Percentiles rank a stretch among this genome's conserved stretches.
Evolutionary conservation across 192 early-diverging fungal genomes (phyloP).

Genomic region (Coemansia sp.): DNA sequence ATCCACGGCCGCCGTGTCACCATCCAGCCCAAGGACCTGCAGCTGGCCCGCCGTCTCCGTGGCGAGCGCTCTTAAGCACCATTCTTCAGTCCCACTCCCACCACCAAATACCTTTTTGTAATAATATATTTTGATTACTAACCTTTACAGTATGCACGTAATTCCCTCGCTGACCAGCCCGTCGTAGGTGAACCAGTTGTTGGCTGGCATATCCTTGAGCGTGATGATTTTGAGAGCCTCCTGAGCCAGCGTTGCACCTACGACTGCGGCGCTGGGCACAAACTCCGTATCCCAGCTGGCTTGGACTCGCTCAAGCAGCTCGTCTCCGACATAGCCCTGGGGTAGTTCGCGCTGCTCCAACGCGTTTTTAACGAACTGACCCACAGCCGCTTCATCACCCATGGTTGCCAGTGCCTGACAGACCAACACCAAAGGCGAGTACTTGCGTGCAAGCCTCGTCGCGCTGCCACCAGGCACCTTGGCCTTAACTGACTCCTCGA

Average conservation of each 20-base stretch:
- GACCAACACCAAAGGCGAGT: slow-evolving; percentile 36
- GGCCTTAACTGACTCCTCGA: slow-evolving; percentile 12
- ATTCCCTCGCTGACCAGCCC: slow-evolving; percentile 58
- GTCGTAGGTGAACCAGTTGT: slow-evolving; percentile 78
- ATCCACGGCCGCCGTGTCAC: slow-evolving; percentile 99
- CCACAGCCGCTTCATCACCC: background rate
- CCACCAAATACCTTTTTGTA: background rate
- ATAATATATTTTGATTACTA: slow-evolving; percentile 1
- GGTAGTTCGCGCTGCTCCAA: slow-evolving; percentile 23
- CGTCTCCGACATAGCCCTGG: slow-evolving; percentile 15
- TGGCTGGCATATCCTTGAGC: slow-evolving; percentile 74
- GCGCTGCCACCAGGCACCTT: background rate
- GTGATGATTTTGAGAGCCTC: slow-evolving; percentile 87
- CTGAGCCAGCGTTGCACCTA: slow-evolving; percentile 87
- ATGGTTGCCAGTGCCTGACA: slow-evolving; percentile 19
- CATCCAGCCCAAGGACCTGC: slow-evolving; percentile 99
- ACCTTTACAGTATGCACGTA: slow-evolving; percentile 15
- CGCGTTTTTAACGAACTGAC: background rate
- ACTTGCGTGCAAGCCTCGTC: slow-evolving; percentile 23
- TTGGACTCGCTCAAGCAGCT: slow-evolving; percentile 16
- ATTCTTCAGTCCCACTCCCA: background rate
- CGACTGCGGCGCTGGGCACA: slow-evolving; percentile 74
- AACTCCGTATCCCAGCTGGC: slow-evolving; percentile 63
- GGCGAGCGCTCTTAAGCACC: slow-evolving; percentile 76
- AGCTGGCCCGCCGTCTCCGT: slow-evolving; percentile 94